Conservation (phyloP, 129 eudicot species). For the Oenanthe sinensis region DNA sequence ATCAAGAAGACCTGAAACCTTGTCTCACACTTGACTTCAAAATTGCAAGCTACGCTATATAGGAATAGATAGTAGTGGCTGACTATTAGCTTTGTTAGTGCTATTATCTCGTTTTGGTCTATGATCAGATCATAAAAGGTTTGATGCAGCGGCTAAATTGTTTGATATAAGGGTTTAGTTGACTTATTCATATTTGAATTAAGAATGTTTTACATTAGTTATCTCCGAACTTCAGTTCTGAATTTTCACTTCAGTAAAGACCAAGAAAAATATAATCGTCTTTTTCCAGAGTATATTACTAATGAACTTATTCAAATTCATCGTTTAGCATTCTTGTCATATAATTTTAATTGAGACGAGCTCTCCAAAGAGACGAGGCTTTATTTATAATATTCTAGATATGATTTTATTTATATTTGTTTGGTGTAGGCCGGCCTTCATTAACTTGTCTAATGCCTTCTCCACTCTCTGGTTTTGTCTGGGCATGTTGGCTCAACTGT, state of each 20-base stretch:
- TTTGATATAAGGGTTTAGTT: not conserved
- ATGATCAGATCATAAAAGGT: not conserved
- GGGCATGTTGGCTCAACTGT: slow-evolving; percentile 4
- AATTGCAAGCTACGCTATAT: not conserved
- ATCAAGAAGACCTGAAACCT: no score
- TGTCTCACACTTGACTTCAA: not conserved
- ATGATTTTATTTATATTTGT: not conserved
- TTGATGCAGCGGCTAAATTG: not conserved
- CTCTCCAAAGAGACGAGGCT: not conserved
- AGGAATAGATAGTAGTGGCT: not conserved
- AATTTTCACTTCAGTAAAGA: not conserved
- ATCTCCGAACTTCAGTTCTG: not conserved
- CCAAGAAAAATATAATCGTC: not conserved
- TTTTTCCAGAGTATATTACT: no score
- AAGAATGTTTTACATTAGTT: not conserved
- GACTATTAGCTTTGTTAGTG: not conserved
- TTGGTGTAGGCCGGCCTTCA: not conserved
- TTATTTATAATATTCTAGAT: not conserved
- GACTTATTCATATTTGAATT: not conserved
- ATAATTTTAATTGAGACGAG: not conserved
- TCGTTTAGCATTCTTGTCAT: not conserved
- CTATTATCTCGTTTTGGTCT: not conserved
- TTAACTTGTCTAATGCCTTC: not conserved
- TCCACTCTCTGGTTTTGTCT: not conserved
- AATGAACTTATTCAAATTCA: not conserved